Percentiles rank a stretch among this genome's conserved stretches.
phyloP scores from a whole-genome alignment of 2,329 filamentous ascomycete genomes.

The Teratosphaeria zuluensis region DNA sequence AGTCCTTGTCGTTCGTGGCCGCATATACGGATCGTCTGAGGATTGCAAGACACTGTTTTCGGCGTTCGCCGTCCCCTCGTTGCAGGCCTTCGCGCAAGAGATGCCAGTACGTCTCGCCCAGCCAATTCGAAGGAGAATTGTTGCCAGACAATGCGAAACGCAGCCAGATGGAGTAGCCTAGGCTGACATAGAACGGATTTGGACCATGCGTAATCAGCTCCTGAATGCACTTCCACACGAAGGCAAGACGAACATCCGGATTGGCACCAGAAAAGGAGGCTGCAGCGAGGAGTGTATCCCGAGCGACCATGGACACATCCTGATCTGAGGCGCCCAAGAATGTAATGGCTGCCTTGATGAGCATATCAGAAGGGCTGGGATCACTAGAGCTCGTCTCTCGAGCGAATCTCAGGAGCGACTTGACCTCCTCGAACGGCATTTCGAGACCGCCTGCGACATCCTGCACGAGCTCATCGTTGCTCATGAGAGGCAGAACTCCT shows the following conservation, averaged over 20 bases:
- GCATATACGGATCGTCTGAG: conserved; percentile 31
- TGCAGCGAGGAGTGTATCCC: conserved; percentile 1
- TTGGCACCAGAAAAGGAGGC: not conserved
- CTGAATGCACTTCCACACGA: conserved; percentile 4
- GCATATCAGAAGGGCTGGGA: not conserved
- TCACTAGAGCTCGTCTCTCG: not conserved
- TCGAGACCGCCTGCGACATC: not conserved
- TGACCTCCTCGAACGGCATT: not conserved
- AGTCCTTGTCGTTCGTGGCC: conserved; percentile 10
- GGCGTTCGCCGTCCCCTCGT: conserved; percentile 35
- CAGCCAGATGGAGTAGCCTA: conserved; percentile 17
- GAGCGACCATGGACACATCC: conserved; percentile 1
- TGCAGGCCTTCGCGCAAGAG: conserved; percentile 29
- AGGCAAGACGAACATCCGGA: not conserved
- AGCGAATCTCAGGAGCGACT: not conserved
- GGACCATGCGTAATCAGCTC: not conserved
- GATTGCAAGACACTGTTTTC: conserved; percentile 38
- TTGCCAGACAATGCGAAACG: conserved; percentile 5
- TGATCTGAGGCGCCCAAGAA: not conserved
- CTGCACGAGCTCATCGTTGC: not conserved
- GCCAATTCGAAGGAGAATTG: not conserved
- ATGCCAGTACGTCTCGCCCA: conserved; percentile 30
- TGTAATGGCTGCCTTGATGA: conserved; percentile 1
- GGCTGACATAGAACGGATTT: not conserved
- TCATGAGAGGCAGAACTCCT: not conserved